These are phyloP conservation scores for Prillingera fragicola DNA, from an alignment of 1,284 basidiomycete species.

Conservation along the genomic window DNA sequence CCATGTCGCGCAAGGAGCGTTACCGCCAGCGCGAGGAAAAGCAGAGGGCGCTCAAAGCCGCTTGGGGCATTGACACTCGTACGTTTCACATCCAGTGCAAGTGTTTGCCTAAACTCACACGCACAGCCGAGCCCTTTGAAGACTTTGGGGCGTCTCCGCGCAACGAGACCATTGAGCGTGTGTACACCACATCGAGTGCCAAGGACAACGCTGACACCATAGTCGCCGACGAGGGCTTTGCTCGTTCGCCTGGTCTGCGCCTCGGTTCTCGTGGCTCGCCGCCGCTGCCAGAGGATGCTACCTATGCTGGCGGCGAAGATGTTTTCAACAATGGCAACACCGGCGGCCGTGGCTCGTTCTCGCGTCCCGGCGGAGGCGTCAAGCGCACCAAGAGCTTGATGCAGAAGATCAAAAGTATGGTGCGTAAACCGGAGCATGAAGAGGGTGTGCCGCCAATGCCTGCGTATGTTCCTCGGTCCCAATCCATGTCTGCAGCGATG, in stretches of 20 bases:
- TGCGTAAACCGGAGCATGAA: constrained; percentile 28
- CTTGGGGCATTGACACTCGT: constrained; percentile 48
- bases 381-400: constrained; percentile 49
- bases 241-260: constrained; percentile 36
- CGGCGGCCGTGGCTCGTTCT: not conserved
- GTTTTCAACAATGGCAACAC: not conserved
- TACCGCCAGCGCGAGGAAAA: constrained; percentile 43
- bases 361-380: constrained; percentile 29
- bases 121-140: constrained; percentile 47
- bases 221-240: constrained; percentile 22
- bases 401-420: constrained; percentile 50
- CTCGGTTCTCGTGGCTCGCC: constrained; percentile 11
- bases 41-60: constrained; percentile 44
- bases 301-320: not conserved
- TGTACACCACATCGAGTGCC: constrained; percentile 8
- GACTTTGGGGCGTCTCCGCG: constrained; percentile 45
- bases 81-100: too few species aligned
- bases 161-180: constrained; percentile 31
- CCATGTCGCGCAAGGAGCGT: constrained; percentile 31
- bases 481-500: constrained; percentile 19
- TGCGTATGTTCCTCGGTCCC: constrained; percentile 10
- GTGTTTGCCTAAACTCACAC: constrained; percentile 10
- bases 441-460: constrained; percentile 5
- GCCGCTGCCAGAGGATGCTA: constrained; percentile 4
- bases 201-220: not conserved